Evolutionary conservation across 2,329 filamentous ascomycete genomes (phyloP), one percentile per base, ranked within the genome.

Genomic region (Mycosphaerella arachidis): DNA sequence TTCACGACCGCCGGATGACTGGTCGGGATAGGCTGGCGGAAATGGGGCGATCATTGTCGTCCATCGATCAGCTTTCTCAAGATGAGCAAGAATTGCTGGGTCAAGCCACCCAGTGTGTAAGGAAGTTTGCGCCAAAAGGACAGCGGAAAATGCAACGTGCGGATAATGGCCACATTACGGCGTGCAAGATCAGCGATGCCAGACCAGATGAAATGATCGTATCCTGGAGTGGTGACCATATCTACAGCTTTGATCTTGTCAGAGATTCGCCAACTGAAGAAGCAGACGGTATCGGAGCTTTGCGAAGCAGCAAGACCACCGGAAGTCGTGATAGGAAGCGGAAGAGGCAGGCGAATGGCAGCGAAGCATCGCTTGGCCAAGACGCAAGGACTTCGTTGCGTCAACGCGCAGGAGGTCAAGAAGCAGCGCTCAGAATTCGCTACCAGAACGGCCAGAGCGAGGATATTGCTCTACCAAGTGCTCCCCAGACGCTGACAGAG

Each of bases 171-270:
- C 85, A 88, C 66, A 88, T 89, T 67, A 88, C 86, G 1, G 85
- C 86, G 16, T 87, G 85, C 73, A 89, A 88, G 73, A 89, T 89
- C 67, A 87, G 85, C 65, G 84, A 88, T 73, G 84, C 84, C 8
- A 81, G 86, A 61, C 86, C 86, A 0, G 86, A 88, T 63, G 86
- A 89, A 67, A 81, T 89, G 67, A 74, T 89, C 13, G 86, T 84
- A 24, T 88, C 85, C 66, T 89, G 86, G 86, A 87, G 84, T 29
- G 65, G 65, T 16, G 85, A 87, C 62, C 80, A 84, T 63, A 85
- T 88, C 54, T 73, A 73, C 73, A 83, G 82, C 66, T 89, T 89
- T 67, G 85, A 89, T 67, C 78, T 89, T 16, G 74, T 86, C 48
- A 79, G 80, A 52, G 63, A 66, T 65, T 80, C 83, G 1, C 81